These are phyloP conservation scores for Sphenostylis stenocarpa DNA, from an alignment of 306 rosid species.

Conservation along the genomic window DNA sequence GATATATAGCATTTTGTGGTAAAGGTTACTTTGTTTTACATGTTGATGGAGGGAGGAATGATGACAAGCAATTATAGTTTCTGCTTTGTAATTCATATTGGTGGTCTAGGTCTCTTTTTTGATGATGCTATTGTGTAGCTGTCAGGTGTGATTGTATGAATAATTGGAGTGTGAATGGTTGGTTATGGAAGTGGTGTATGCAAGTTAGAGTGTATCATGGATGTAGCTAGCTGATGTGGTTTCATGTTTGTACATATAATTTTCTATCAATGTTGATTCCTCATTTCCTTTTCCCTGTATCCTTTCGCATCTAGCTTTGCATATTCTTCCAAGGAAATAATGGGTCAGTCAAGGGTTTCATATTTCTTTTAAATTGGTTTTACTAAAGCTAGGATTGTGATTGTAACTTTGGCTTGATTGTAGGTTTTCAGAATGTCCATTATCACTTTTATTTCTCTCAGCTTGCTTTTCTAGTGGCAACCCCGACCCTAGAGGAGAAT, in stretches of 20 bases:
- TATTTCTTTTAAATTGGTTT: neutral
- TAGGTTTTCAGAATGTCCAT: no score
- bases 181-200: slow-evolving; percentile 6
- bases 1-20: slow-evolving; percentile 30
- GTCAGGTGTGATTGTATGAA: slow-evolving; percentile 37
- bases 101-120: slow-evolving; percentile 22
- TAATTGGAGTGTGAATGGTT: slow-evolving; percentile 39
- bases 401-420: neutral
- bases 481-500: no score
- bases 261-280: slow-evolving; percentile 5
- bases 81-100: slow-evolving; percentile 30
- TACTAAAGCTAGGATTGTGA: neutral
- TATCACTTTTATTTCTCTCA: no score
- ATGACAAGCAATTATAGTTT: slow-evolving; percentile 32
- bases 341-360: neutral
- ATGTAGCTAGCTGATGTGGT: neutral
- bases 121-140: slow-evolving; percentile 27
- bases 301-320: neutral
- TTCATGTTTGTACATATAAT: slow-evolving; percentile 27
- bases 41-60: slow-evolving; percentile 31
- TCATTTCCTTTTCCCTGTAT: neutral
- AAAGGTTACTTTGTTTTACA: slow-evolving; percentile 54
- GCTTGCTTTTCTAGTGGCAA: no score
- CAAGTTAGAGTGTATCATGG: slow-evolving; percentile 22
- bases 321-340: neutral